Base-by-base conservation (phyloP, 164 flowering plant species). In the Magnolia kwangsiensis region DNA sequence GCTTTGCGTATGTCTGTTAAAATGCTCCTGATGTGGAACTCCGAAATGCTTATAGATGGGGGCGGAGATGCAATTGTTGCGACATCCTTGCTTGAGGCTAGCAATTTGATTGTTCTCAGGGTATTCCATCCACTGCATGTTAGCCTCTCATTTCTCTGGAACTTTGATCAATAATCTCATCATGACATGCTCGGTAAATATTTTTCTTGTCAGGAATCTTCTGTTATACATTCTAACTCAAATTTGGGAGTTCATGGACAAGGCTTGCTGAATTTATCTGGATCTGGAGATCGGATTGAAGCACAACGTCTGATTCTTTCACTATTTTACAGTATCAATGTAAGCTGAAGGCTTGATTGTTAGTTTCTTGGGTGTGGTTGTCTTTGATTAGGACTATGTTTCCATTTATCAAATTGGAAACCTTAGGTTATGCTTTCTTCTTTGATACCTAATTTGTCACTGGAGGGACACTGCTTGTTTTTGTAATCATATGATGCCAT, bases 181-280 rank as follows among this genome's bases (percentile, higher is more conserved):
- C 51, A 20, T 75, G 66, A 75, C 67, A 24, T 67, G 19, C 80
- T 73, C 78, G 66, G 61, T 51, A n/a, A 55, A 21, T 66, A 50
- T 72, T 67, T 37, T 11, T 72, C 14, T 71, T 79, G 16, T 58
- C 88, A 95, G 98, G 98, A 88, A 79, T 89, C 96, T 69, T 95
- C 98, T 63, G 82, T 86, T 73, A 95, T 96, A 75, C 98, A 86
- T 77, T 96, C 99, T 55, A 91, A 96, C 85, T 97, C 99, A 78
- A 94, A 96, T 82, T 86, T 96, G 74, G 99, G 98, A 85, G 90
- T 96, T 76, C 98, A 89, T 84, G 99, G 99, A 63, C 99, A 96
- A 89, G 99, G 99, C 73, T 80, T 89, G 72, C 82, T 96, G 78
- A 94, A 96, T 84, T 87, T 96, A 77, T 84, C 98, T 58, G 99